Evolutionary conservation across 352 stramenopile genomes (phyloP).

Genomic region (Phytophthora colocasiae): DNA sequence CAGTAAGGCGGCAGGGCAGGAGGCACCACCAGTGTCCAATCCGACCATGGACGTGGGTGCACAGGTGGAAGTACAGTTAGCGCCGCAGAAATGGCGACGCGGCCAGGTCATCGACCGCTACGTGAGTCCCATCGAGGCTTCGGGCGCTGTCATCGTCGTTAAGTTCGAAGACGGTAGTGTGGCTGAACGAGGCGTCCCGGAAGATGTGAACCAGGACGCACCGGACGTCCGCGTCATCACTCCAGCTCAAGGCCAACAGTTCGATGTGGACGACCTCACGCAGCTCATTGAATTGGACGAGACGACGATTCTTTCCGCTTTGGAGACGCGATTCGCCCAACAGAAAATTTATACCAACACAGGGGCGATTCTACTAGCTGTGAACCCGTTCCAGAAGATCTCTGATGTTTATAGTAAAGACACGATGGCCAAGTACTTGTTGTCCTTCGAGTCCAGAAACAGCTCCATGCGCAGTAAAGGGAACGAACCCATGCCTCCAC

Average conservation of each 20-base stretch:
- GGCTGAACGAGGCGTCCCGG: conserved; percentile 49
- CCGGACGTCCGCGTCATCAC: conserved; percentile 41
- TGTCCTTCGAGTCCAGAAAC: conserved; percentile 60
- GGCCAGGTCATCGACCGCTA: conserved; percentile 73
- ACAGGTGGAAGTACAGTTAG: conserved; percentile 65
- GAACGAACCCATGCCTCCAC: conserved; percentile 57
- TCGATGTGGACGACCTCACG: conserved; percentile 87
- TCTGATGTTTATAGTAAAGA: conserved; percentile 62
- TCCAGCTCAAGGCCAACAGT: conserved; percentile 11
- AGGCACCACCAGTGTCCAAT: conserved; percentile 27
- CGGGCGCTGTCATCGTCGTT: conserved; percentile 61
- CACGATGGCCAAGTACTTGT: conserved; percentile 67
- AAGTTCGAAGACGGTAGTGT: conserved; percentile 73
- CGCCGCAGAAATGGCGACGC: conserved; percentile 53
- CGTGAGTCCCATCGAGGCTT: conserved; percentile 57
- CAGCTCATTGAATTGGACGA: conserved; percentile 83
- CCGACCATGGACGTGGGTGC: conserved; percentile 67
- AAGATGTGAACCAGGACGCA: conserved; percentile 41
- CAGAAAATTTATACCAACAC: conserved; percentile 91
- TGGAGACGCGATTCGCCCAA: conserved; percentile 74
- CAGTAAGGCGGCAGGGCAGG: conserved; percentile 8
- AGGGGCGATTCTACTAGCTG: conserved; percentile 78
- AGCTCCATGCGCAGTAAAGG: conserved; percentile 37
- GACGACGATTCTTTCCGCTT: conserved; percentile 63
- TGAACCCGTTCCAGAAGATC: conserved; percentile 88